Evolutionary conservation across 768 basidiomycete species (phyloP).

Genomic region (Pisolithus sp.): DNA sequence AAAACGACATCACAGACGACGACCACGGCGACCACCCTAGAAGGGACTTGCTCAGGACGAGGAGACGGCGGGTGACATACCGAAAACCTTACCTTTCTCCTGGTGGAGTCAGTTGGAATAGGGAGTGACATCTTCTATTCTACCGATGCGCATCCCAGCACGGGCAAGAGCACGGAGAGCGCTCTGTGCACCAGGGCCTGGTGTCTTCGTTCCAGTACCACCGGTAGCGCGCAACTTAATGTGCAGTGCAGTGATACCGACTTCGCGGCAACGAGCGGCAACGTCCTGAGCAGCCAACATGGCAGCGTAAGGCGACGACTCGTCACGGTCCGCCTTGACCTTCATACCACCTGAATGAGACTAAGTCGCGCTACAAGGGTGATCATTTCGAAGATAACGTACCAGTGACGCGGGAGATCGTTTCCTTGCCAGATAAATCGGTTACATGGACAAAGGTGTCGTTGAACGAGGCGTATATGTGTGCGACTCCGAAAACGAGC

Average conservation of each 20-base stretch:
- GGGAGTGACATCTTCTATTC: constrained; percentile 98
- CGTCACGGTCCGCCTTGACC: constrained; percentile 99
- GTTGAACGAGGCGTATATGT: constrained; percentile 99
- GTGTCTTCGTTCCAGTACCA: constrained; percentile 98
- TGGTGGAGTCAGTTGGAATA: constrained; percentile 95
- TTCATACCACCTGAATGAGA: constrained; percentile 86
- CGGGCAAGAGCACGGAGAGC: constrained; percentile 97
- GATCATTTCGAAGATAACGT: constrained; percentile 17
- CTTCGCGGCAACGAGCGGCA: constrained; percentile 93
- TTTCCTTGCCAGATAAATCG: constrained; percentile 98
- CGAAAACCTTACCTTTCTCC: constrained; percentile 69
- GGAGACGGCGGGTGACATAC: background rate
- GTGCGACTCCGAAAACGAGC: constrained; percentile 95
- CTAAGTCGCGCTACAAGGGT: background rate
- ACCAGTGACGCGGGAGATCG: constrained; percentile 98
- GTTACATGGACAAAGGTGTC: constrained; percentile 99
- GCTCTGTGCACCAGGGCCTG: constrained; percentile 96
- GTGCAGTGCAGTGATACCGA: constrained; percentile 97
- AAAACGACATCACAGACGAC: constrained; percentile 61
- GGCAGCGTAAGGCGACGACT: constrained; percentile 95
- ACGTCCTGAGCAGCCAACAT: constrained; percentile 99
- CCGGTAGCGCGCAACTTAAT: constrained; percentile 98
- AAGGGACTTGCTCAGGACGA: constrained; percentile 1
- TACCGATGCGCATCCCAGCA: constrained; percentile 95
- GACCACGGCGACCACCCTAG: constrained; percentile 98